Conservation (phyloP, 1,284 basidiomycete species). For the Apiotrichum sp. region DNA sequence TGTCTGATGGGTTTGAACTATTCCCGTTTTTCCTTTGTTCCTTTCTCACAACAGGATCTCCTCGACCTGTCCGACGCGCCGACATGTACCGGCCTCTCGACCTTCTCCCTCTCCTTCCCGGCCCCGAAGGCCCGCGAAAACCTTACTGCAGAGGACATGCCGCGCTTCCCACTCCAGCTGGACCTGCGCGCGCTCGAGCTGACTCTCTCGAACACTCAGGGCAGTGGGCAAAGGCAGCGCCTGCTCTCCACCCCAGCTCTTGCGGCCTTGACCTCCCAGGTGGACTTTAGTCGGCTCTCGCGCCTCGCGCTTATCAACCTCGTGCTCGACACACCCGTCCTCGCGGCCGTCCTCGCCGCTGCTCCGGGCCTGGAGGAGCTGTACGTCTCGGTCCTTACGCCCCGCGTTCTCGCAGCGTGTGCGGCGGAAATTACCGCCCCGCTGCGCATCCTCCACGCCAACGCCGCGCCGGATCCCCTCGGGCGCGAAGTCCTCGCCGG, state of each 20-base stretch:
- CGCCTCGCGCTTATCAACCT: conserved; percentile 35
- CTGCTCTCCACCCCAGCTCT: conserved; percentile 16
- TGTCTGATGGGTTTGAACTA: too few relatives aligned
- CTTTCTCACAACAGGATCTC: conserved; percentile 16
- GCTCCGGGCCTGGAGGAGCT: conserved; percentile 29
- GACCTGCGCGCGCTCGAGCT: conserved; percentile 3
- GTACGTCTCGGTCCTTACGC: conserved; percentile 23
- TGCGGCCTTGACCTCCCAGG: conserved; percentile 11
- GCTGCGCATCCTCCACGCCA: conserved; percentile 35
- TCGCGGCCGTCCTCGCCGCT: conserved; percentile 13
- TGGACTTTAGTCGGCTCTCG: conserved; percentile 18
- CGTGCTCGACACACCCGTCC: conserved; percentile 17
- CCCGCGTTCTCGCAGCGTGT: neutral
- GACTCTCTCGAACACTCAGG: conserved; percentile 15
- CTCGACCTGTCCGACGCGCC: conserved; percentile 27
- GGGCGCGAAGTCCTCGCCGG: conserved; percentile 21
- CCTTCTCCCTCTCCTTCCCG: conserved; percentile 32
- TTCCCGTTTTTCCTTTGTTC: too few relatives aligned
- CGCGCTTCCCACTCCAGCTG: conserved; percentile 30
- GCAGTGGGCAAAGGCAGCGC: conserved; percentile 4
- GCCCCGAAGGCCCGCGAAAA: conserved; percentile 4
- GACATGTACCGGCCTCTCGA: conserved; percentile 16
- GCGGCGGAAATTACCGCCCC: neutral
- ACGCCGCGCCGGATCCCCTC: conserved; percentile 28
- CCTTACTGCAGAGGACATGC: conserved; percentile 24